A percentile compares a stretch with the other conserved stretches of the same genome.
These are phyloP conservation scores for Colletotrichum simmondsii DNA, from an alignment of 2,329 filamentous ascomycete species.

Conservation along the genomic window DNA sequence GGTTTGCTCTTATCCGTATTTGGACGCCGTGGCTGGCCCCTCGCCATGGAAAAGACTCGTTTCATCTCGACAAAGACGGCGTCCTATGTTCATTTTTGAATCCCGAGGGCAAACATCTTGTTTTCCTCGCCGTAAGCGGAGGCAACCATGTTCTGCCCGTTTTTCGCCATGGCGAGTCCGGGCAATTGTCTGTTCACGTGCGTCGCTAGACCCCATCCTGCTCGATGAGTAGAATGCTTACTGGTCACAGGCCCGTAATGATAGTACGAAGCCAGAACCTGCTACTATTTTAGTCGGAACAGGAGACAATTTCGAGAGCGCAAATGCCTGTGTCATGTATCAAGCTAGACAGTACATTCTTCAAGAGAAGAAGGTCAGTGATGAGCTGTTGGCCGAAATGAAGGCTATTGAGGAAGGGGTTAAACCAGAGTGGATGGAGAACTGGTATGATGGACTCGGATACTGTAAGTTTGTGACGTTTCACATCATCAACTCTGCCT, in stretches of 20 bases:
- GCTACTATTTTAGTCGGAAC: slow-evolving; percentile 77
- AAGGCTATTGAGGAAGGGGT: slow-evolving; percentile 59
- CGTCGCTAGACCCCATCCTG: slow-evolving; percentile 41
- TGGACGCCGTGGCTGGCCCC: slow-evolving; percentile 90
- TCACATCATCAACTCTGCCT: background rate
- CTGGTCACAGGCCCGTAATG: slow-evolving; percentile 69
- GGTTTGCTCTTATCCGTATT: slow-evolving; percentile 84
- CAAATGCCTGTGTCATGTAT: slow-evolving; percentile 85
- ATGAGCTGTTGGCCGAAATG: slow-evolving; percentile 58
- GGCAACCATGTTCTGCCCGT: slow-evolving; percentile 76
- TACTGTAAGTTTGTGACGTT: slow-evolving; percentile 71
- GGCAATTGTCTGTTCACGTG: slow-evolving; percentile 75
- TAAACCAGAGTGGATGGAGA: slow-evolving; percentile 77
- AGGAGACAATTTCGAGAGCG: slow-evolving; percentile 78
- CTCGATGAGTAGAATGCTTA: slow-evolving; percentile 23
- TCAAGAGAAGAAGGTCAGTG: slow-evolving; percentile 52
- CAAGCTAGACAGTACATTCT: slow-evolving; percentile 78
- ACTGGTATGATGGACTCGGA: slow-evolving; percentile 92
- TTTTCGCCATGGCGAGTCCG: slow-evolving; percentile 73
- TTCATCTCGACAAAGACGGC: slow-evolving; percentile 80
- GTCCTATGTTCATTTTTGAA: slow-evolving; percentile 83
- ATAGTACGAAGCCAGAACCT: slow-evolving; percentile 65
- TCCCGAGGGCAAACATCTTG: slow-evolving; percentile 76
- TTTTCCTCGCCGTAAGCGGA: slow-evolving; percentile 82
- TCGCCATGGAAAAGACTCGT: slow-evolving; percentile 77